Percentiles rank a stretch among this genome's conserved stretches.
These are phyloP conservation scores for Agrocybe pediades DNA, from an alignment of 768 basidiomycete genomes.

Conservation along the genomic window DNA sequence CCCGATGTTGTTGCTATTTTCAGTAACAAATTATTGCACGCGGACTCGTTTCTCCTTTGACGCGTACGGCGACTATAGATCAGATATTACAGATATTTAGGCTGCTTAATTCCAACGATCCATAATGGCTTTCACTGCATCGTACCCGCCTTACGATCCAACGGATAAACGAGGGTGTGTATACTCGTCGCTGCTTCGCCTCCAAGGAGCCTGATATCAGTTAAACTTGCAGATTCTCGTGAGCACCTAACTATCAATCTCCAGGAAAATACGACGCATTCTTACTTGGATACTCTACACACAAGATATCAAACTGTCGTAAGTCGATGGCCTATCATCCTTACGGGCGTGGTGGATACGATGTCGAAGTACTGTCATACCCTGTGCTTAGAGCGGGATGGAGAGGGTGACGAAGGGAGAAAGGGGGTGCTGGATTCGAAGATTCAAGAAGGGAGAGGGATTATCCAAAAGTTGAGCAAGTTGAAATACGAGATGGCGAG, in stretches of 20 bases:
- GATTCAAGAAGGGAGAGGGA: conserved; percentile 73
- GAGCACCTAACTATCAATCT: conserved; percentile 3
- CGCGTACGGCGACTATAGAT: too few relatives aligned
- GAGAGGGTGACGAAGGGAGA: conserved; percentile 17
- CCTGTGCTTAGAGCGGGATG: conserved; percentile 43
- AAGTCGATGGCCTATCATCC: conserved; percentile 82
- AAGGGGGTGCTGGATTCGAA: conserved; percentile 36
- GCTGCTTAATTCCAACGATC: neutral
- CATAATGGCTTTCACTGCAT: conserved; percentile 32
- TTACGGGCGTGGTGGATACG: conserved; percentile 78
- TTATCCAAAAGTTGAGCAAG: conserved; percentile 73
- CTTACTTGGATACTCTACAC: neutral
- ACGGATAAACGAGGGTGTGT: conserved; percentile 64
- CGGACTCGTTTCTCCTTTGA: too few relatives aligned
- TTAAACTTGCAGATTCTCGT: conserved; percentile 61
- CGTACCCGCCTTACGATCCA: conserved; percentile 75
- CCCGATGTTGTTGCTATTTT: too few relatives aligned
- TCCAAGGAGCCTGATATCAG: neutral
- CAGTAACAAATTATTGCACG: too few relatives aligned
- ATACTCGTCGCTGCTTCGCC: neutral
- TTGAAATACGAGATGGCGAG: conserved; percentile 90
- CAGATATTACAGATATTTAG: too few relatives aligned
- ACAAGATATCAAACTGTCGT: conserved; percentile 79
- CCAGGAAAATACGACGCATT: neutral
- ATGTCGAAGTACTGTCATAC: conserved; percentile 71